A percentile compares a stretch with the other conserved stretches of the same genome.
These are phyloP conservation scores for Pyrrhoderma noxium DNA, from an alignment of 1,284 basidiomycete species.

Conservation along the genomic window DNA sequence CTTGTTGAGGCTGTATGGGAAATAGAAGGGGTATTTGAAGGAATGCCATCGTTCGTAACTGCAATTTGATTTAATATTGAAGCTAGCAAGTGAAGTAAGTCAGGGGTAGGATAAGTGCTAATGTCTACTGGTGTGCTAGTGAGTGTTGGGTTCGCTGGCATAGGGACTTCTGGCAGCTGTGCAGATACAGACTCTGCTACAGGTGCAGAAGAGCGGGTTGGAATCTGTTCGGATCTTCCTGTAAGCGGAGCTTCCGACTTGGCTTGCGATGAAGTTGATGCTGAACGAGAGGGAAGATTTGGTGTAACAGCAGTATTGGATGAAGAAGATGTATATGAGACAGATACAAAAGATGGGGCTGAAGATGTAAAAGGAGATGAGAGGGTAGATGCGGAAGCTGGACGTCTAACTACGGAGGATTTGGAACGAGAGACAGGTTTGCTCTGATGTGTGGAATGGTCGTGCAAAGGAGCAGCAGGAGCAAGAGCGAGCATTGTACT, in stretches of 20 bases:
- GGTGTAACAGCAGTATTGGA: conserved; percentile 22
- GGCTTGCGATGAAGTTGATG: conserved; percentile 16
- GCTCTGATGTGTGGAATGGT: conserved; percentile 24
- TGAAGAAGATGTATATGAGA: conserved; percentile 16
- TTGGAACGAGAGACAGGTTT: conserved; percentile 19
- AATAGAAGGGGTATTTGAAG: conserved; percentile 25
- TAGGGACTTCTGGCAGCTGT: background rate
- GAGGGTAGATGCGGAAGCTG: conserved; percentile 19
- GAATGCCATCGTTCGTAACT: conserved; percentile 73
- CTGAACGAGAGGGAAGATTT: conserved; percentile 11
- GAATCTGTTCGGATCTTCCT: background rate
- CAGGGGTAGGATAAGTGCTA: conserved; percentile 54
- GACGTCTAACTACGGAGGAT: conserved; percentile 8
- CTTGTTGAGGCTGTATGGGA: conserved; percentile 23
- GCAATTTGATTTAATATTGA: conserved; percentile 89
- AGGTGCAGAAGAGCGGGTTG: background rate
- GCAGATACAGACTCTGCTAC: background rate
- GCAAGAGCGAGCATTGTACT: conserved; percentile 27
- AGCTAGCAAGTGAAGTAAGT: conserved; percentile 85
- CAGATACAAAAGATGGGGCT: conserved; percentile 22
- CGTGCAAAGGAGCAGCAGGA: conserved; percentile 24
- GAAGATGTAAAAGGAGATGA: conserved; percentile 21
- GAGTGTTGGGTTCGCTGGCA: background rate
- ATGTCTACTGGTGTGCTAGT: conserved; percentile 36
- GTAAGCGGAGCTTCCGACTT: background rate